A percentile compares a stretch with the other conserved stretches of the same genome.
These are phyloP conservation scores for Fusarium beomiforme DNA, from an alignment of 2,329 filamentous ascomycete species.

Conservation along the genomic window DNA sequence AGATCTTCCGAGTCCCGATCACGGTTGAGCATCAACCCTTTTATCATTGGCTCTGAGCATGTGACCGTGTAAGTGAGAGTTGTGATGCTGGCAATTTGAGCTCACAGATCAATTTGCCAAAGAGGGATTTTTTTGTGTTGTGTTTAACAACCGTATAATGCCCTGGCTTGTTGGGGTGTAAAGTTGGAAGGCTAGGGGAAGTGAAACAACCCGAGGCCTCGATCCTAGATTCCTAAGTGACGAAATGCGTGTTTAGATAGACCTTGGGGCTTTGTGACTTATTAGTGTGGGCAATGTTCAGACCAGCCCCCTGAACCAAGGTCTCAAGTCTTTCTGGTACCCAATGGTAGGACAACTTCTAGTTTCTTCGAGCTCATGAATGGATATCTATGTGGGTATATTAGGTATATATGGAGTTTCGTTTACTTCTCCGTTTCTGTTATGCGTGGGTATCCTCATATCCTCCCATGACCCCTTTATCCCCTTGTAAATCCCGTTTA, in stretches of 20 bases:
- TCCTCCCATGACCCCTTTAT: not conserved
- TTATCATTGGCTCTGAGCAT: constrained; percentile 4
- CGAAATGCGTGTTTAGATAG: not conserved
- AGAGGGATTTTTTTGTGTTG: not conserved
- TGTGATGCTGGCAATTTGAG: not conserved
- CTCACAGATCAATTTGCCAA: not conserved
- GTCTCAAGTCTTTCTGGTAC: not conserved
- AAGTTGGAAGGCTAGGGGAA: not conserved
- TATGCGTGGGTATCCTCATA: not conserved
- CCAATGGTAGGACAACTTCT: not conserved
- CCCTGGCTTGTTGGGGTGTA: not conserved
- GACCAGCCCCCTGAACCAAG: not conserved
- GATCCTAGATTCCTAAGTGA: not conserved
- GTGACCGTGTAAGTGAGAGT: not conserved
- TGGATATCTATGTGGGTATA: not conserved
- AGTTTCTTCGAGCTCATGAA: not conserved
- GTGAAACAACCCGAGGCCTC: not conserved
- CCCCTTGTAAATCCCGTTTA: not conserved
- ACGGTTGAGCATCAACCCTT: not conserved
- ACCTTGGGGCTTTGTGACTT: not conserved
- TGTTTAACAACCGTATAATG: not conserved
- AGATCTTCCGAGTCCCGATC: constrained; percentile 38
- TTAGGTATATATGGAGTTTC: not conserved
- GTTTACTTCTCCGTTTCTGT: not conserved
- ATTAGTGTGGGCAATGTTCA: not conserved